Evolutionary conservation across 2,329 filamentous ascomycete genomes (phyloP), one percentile per base, ranked within the genome.

Genomic region (Neoascochyta sp.): DNA sequence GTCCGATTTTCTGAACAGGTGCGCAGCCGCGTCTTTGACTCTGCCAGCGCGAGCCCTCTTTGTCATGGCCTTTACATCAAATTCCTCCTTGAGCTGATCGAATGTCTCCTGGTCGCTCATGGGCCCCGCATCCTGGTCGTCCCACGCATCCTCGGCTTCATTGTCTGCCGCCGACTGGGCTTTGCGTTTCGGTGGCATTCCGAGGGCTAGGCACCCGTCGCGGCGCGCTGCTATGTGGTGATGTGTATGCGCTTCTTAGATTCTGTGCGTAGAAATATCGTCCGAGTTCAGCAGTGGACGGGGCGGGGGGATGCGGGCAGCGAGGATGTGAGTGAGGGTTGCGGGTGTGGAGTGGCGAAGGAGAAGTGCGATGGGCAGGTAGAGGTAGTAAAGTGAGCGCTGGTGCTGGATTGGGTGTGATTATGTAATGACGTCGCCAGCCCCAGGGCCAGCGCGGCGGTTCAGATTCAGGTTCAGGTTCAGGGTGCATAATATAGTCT

Each of bases 1-100:
- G 63, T 98, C 88, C 43, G 77, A 76, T 46, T 76, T 74, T 25
- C 71, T 75, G 57, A 74, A 74, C 16, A 74, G 52, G 36, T 66
- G 65, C 32, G 75, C 78, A 26, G 76, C 72, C 7, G 74, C 68
- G 42, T 81, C 76, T 30, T 39, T 44, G 20, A 40, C 36, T 11
- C 36, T 49, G 7, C 36, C 24, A 20, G 48, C 45, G 11, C 52
- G 47, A 12, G 49, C 52, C 19, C 48, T 42, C 41, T 57, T 57
- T 17, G 45, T 50, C 52, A 57, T 54, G 15, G 54, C 54, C 31
- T 52, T 52, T n/a, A 60, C 50, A 29, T 60, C 54, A 20, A 61
- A 62, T 40, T 50, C 43, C 10, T 57, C 45, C 49, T 53, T 70
- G 62, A 47, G 69, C 62, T 45, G 68, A 60, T 51, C 66, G 63